Base-by-base conservation (phyloP, 805 yeast genomes). In the Ogataea haglerorum region DNA sequence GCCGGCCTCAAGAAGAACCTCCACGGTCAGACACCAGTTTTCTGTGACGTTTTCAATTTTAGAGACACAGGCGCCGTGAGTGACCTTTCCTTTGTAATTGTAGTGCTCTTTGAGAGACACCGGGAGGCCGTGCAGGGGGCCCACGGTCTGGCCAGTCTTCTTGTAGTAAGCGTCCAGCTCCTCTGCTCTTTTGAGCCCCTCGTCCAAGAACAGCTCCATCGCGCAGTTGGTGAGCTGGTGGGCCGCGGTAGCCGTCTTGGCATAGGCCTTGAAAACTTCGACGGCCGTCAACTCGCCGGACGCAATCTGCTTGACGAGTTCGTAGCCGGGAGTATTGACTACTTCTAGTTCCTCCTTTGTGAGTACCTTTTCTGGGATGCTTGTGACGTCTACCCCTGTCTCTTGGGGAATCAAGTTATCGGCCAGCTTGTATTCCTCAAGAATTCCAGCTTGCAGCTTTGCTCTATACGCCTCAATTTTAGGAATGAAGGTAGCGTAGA, bases 101-200 rank as follows among this genome's bases (percentile, higher is more conserved):
- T 67, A 69, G 34, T 80, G 79, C 49, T 80, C 86, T 54, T 80
- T 80, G 40, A 80, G 58, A 1, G 85, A 76, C 35, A 80, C 64
- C 3, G 85, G 85, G 48, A 80, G 60, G 3, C 86, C 86, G 33
- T 82, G 84, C 41, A 80, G 64, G 1, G 82, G 80, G 34, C 80
- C 80, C 16, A 75, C 58, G 0, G 76, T 62, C 36, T 70, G 60
- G 3, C 78, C 77, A 35, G 71, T 65, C 36, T 67, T 64, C 16
- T 56, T 54, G 43, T 59, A 63, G 48, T 69, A 68, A 3, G 72
- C 76, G 61, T 81, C 85, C 42, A 77, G 63, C 48, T 70, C 75
- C 45, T 69, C 45, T 2, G 80, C 79, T 36, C 73, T 61, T 33
- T 61, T 50, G 38, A 75, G 57, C 12, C 77, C 79, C 38, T 73